phyloP scores from a whole-genome alignment of 2,329 filamentous ascomycete genomes.

The Knufia petricola region DNA sequence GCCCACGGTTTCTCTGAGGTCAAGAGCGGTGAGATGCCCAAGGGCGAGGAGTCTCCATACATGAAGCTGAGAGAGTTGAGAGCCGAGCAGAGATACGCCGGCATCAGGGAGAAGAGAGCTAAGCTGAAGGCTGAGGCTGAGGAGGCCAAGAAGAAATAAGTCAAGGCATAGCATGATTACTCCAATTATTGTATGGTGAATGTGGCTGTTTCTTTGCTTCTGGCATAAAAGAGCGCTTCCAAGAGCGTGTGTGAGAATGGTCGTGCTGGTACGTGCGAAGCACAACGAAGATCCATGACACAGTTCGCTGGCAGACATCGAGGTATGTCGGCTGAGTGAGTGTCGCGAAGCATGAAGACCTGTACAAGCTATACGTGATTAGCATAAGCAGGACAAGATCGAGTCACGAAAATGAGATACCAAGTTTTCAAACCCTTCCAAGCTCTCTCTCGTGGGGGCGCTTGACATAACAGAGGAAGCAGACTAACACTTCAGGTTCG shows the following conservation, averaged over 20 bases:
- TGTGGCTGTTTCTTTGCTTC: neutral
- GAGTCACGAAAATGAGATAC: slow-evolving; percentile 5
- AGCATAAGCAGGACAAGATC: slow-evolving; percentile 2
- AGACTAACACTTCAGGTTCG: no score
- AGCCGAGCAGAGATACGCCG: slow-evolving; percentile 69
- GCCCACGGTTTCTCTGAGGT: slow-evolving; percentile 58
- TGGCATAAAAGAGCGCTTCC: neutral
- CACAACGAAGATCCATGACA: neutral
- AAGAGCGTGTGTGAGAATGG: neutral
- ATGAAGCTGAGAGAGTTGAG: slow-evolving; percentile 73
- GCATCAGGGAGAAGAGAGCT: slow-evolving; percentile 85
- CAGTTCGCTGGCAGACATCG: neutral
- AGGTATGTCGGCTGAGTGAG: neutral
- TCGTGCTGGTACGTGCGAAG: neutral
- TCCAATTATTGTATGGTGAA: neutral
- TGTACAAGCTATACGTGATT: neutral
- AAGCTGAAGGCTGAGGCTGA: slow-evolving; percentile 69
- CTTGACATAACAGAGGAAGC: no score
- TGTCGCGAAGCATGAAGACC: neutral
- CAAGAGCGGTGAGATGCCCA: slow-evolving; percentile 70
- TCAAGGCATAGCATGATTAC: neutral
- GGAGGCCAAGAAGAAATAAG: slow-evolving; percentile 45
- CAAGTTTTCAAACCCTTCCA: neutral
- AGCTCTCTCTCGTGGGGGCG: no score
- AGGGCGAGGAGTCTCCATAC: slow-evolving; percentile 78